phyloP scores from a whole-genome alignment of 2,329 filamentous ascomycete genomes.

The Aspergillus sp. region DNA sequence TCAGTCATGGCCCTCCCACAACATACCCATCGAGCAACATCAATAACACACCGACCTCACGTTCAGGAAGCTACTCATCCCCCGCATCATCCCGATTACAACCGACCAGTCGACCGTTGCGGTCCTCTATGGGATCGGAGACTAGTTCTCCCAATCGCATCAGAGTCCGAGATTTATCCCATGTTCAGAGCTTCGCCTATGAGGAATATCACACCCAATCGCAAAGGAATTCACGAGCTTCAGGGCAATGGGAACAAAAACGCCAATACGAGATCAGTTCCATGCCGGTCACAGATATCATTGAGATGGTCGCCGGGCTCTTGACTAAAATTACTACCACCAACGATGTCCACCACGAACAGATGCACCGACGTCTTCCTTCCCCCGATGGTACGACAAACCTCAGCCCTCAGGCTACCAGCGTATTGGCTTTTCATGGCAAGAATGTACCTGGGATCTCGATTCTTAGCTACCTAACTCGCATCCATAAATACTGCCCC shows the following conservation, averaged over 20 bases:
- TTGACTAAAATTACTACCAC: conserved; percentile 96
- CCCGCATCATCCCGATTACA: conserved; percentile 42
- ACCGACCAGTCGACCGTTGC: conserved; percentile 39
- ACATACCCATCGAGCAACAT: conserved; percentile 19
- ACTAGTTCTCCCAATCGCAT: conserved; percentile 54
- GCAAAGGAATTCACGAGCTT: conserved; percentile 35
- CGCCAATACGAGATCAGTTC: conserved; percentile 87
- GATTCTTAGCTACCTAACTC: conserved; percentile 87
- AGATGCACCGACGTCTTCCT: conserved; percentile 68
- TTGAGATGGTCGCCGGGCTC: conserved; percentile 96
- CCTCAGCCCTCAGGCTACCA: conserved; percentile 59
- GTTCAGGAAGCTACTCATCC: conserved; percentile 26
- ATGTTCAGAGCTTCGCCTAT: conserved; percentile 81
- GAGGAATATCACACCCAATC: conserved; percentile 62
- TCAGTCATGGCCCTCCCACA: conserved; percentile 4
- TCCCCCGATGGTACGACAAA: conserved; percentile 53
- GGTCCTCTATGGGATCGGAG: conserved; percentile 37
- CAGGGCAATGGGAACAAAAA: conserved; percentile 43
- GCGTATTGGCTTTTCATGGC: conserved; percentile 89
- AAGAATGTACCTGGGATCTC: conserved; percentile 98
- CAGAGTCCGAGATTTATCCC: conserved; percentile 78
- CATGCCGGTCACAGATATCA: conserved; percentile 95
- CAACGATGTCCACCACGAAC: conserved; percentile 90
- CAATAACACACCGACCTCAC: conserved; percentile 14
- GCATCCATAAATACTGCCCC: conserved; percentile 98